Evolutionary conservation across 495 filamentous ascomycete species (phyloP).

Genomic region (Penicillium canescens): DNA sequence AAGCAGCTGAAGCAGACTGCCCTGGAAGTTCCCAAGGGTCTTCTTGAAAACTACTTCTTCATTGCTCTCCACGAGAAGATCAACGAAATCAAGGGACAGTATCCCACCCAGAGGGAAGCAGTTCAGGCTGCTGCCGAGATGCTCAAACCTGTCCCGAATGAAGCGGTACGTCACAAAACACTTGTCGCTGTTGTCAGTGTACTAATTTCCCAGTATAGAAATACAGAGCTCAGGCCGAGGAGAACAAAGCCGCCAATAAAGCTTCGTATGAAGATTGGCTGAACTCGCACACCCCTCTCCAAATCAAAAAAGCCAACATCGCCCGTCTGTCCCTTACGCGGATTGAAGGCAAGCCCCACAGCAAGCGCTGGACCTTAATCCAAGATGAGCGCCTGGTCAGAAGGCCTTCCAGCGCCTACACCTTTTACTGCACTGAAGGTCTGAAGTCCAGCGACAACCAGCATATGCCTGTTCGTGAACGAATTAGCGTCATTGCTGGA

Average conservation of each 20-base stretch:
- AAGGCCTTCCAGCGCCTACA: constrained; percentile 35
- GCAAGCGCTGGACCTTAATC: not conserved
- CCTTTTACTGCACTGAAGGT: constrained; percentile 49
- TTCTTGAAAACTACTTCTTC: constrained; percentile 11
- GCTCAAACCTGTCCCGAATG: constrained; percentile 26
- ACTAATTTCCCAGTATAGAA: constrained; percentile 31
- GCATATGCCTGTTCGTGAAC: constrained; percentile 10
- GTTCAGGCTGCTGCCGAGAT: constrained; percentile 18
- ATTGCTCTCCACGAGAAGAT: constrained; percentile 28
- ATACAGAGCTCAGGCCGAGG: constrained; percentile 50
- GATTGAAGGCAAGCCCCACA: not conserved
- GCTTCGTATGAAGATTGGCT: constrained; percentile 60
- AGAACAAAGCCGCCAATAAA: constrained; percentile 46
- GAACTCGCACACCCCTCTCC: constrained; percentile 49
- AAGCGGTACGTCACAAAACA: constrained; percentile 32
- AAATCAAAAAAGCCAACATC: constrained; percentile 62
- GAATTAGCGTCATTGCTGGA: constrained; percentile 36
- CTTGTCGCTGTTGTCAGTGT: not conserved
- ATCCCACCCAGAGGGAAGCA: not conserved
- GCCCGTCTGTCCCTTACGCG: constrained; percentile 56
- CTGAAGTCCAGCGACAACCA: constrained; percentile 47
- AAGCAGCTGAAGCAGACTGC: constrained; percentile 34
- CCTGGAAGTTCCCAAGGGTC: constrained; percentile 33
- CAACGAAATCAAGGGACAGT: constrained; percentile 5
- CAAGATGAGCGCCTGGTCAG: constrained; percentile 63